Evolutionary conservation across 768 basidiomycete genomes (phyloP).

Genomic region (Scleroderma citrinum): DNA sequence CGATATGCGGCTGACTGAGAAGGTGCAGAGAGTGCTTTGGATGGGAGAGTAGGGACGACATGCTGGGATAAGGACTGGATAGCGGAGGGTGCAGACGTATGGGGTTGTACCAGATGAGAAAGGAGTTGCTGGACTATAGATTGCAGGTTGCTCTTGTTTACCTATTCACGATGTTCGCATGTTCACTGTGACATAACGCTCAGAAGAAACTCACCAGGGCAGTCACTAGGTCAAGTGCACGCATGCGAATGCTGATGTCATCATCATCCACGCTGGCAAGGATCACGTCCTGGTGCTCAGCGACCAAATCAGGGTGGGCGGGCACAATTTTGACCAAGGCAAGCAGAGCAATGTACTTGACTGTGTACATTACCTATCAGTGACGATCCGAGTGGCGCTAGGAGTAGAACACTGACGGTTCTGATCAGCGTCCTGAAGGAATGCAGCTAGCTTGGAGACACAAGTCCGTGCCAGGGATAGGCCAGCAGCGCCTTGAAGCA

Average conservation of each 20-base stretch:
- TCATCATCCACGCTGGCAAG: conserved; percentile 85
- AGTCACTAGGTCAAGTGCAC: conserved; percentile 88
- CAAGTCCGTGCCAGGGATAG: conserved; percentile 79
- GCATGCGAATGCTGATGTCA: conserved; percentile 94
- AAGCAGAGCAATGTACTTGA: conserved; percentile 94
- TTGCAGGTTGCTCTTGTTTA: conserved; percentile 77
- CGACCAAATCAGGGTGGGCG: conserved; percentile 81
- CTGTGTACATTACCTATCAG: conserved; percentile 39
- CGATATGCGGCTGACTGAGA: conserved; percentile 82
- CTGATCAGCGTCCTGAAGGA: conserved; percentile 90
- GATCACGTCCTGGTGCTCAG: conserved; percentile 89
- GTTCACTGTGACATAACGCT: not conserved
- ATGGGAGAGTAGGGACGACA: conserved; percentile 35
- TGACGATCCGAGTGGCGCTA: conserved; percentile 5
- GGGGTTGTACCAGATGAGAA: conserved; percentile 69
- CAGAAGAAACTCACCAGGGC: conserved; percentile 63
- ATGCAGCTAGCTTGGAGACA: conserved; percentile 88
- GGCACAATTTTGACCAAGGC: conserved; percentile 96
- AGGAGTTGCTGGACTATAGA: conserved; percentile 87
- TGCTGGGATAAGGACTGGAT: conserved; percentile 48
- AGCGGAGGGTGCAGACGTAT: conserved; percentile 54
- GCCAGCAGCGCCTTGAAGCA: conserved; percentile 78
- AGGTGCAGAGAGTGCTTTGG: conserved; percentile 40
- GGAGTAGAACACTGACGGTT: conserved; percentile 61
- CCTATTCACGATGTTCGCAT: conserved; percentile 39